Evolutionary conservation across 164 flowering plant genomes (phyloP).

Genomic region (grape (Vitis vinifera)): DNA sequence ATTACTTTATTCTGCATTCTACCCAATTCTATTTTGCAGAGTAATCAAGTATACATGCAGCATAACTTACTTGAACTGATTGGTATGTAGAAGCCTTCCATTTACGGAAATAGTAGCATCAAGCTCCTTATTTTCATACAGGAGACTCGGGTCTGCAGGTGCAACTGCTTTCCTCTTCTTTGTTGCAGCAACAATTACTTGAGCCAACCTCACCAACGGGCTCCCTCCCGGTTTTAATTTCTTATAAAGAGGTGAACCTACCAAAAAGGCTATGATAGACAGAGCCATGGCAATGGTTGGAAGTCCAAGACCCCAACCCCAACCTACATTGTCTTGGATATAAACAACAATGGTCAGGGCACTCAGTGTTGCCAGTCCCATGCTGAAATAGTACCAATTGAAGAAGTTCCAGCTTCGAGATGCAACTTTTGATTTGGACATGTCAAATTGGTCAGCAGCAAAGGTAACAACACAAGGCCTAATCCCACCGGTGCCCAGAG

Average conservation of each 20-base stretch:
- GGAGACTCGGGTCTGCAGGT: slow-evolving; percentile 38
- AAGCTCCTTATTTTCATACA: slow-evolving; percentile 53
- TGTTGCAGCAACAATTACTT: slow-evolving; percentile 55
- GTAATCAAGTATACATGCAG: not conserved
- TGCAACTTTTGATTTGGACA: slow-evolving; percentile 34
- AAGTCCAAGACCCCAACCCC: slow-evolving; percentile 81
- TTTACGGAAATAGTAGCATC: slow-evolving; percentile 48
- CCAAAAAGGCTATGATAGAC: slow-evolving; percentile 47
- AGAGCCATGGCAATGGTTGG: slow-evolving; percentile 62
- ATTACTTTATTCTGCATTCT: too few species aligned
- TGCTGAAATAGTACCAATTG: slow-evolving; percentile 63
- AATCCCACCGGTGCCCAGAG: slow-evolving; percentile 61
- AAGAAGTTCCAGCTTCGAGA: slow-evolving; percentile 50
- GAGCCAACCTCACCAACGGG: slow-evolving; percentile 52
- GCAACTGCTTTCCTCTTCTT: slow-evolving; percentile 42
- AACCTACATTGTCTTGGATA: slow-evolving; percentile 69
- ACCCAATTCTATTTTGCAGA: too few species aligned
- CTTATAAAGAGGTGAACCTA: slow-evolving; percentile 50
- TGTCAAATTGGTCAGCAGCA: slow-evolving; percentile 72
- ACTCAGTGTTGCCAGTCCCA: slow-evolving; percentile 57
- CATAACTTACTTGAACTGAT: slow-evolving; percentile 56
- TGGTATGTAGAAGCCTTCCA: slow-evolving; percentile 62
- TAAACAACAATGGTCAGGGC: slow-evolving; percentile 68
- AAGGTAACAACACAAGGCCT: slow-evolving; percentile 69
- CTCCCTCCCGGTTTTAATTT: slow-evolving; percentile 58